Base-by-base conservation (phyloP, 306 rosid genomes). In the Cicer yamashitae region DNA sequence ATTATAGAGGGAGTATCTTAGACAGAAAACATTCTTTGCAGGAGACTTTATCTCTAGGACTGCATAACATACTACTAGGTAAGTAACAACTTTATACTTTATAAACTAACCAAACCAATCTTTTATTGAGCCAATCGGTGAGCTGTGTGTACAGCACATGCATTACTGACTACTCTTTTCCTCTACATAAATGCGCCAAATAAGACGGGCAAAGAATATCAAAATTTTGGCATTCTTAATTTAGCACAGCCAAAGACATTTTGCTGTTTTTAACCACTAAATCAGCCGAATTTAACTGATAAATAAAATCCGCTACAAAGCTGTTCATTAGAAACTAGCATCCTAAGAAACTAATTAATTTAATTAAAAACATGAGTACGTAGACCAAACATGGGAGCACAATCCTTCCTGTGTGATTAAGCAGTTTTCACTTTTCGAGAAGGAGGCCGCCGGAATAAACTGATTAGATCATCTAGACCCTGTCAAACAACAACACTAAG, bases 401-500 rank as follows among this genome's bases (percentile, higher is more conserved):
- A 48, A 60, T 70, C 75, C 73, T 6, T 67, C 66, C 60, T 30
- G 60, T 30, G 60, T 48, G 50, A 84, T 83, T 84, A 92, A 14
- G 96, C 97, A 51, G 98, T 90, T 87, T 96, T 96, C 83, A 92
- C 89, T 83, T 96, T 96, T 40, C 98, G 86, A 37, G 98, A 88
- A n/a, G 99, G 96, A 58, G 99, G 97, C 75, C 97, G 86, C 73
- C 99, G 88, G 80, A 96, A 96, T 73, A 92, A 71, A 79, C 98
- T 89, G 78, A 96, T 90, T 78, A 96, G 84, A 88, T 96, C 99
- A 76, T 96, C 99, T 64, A 96, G 97, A 77, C 98, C 99, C 99
- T 92, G 89, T 63, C 62, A 74, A 58, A 73, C 65, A 84, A 50
- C 75, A 62, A 40, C 43, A 48, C 9, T 46, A 74, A 68, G 68